These are phyloP conservation scores for Xylariaceae sp. DNA, from an alignment of 2,329 filamentous ascomycete species.

Conservation along the genomic window DNA sequence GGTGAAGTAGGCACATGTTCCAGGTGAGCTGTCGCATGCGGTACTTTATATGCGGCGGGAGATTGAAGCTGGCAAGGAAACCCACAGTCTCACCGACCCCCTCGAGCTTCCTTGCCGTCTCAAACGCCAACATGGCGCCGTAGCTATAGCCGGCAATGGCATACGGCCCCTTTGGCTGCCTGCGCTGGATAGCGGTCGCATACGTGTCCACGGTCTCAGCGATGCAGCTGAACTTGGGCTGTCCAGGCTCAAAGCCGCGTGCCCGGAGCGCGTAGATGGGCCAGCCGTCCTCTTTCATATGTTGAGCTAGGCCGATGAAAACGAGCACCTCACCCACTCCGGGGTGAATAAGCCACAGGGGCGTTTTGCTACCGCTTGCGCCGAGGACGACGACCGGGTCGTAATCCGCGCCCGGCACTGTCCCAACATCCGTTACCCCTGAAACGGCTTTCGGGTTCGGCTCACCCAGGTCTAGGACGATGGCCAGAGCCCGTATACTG, in stretches of 20 bases:
- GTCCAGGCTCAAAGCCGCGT: conserved; percentile 44
- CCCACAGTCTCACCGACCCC: conserved; percentile 34
- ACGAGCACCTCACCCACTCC: conserved; percentile 47
- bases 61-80: conserved; percentile 50
- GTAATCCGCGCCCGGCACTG: no score
- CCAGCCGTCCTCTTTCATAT: conserved; percentile 43
- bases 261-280: conserved; percentile 52
- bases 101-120: conserved; percentile 51
- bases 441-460: conserved; percentile 1
- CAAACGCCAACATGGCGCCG: conserved; percentile 54
- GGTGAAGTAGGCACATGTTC: conserved; percentile 42
- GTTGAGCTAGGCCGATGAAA: conserved; percentile 42
- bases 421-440: not conserved
- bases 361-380: conserved; percentile 36
- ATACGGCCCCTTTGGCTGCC: conserved; percentile 54
- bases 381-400: conserved; percentile 36
- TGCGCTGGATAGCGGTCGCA: conserved; percentile 40
- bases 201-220: conserved; percentile 46
- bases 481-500: not conserved
- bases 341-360: conserved; percentile 46
- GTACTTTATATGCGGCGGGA: conserved; percentile 50
- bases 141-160: conserved; percentile 55
- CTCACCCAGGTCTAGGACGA: not conserved
- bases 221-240: conserved; percentile 42
- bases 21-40: conserved; percentile 45